Base-by-base conservation (phyloP, 805 yeast species). In the Monosporozyma unispora region DNA sequence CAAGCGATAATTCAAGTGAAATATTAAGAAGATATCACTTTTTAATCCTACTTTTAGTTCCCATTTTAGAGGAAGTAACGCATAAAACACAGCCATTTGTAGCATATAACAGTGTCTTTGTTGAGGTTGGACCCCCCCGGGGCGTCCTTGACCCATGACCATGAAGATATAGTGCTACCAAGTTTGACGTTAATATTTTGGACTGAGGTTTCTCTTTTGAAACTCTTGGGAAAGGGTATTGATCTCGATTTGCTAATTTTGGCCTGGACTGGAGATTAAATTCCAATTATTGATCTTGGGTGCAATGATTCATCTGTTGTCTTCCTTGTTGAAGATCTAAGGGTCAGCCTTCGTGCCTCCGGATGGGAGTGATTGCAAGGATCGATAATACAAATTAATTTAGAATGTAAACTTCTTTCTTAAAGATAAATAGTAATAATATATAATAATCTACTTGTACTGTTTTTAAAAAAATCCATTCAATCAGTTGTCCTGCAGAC, bases 271-370 rank as follows among this genome's bases (percentile, higher is more conserved):
- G 84, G 79, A 80, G 84, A 80, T 57, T 52, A 75, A 71, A 57
- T 45, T 22, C 49, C 68, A 40, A 60, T 66, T 63, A 77, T 70
- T 69, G 78, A 73, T 80, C 86, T 80, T 75, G 86, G 86, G 86
- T 80, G 85, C 85, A 77, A 80, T 78, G 72, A 67, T 71, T 73
- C 82, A 77, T 78, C 71, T 56, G 71, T 78, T 67, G 68, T 65
- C 35, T 43, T 18, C 67, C 63, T 69, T 63, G 60, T 63, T 59
- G 59, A 72, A 69, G 67, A 66, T 68, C 80, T 77, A 78, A 79
- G 81, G 83, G 80, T 63, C 70, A 74, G 72, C 84, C 84, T 80
- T 80, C 83, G 84, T 79, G 84, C 73, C 73, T 80, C 82, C 82
- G 82, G 72, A 78, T 80, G 85, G 76, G 83, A 75, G 67, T 62